Evolutionary conservation across 2,329 filamentous ascomycete species (phyloP).

Genomic region (Aspergillus carbonarius): DNA sequence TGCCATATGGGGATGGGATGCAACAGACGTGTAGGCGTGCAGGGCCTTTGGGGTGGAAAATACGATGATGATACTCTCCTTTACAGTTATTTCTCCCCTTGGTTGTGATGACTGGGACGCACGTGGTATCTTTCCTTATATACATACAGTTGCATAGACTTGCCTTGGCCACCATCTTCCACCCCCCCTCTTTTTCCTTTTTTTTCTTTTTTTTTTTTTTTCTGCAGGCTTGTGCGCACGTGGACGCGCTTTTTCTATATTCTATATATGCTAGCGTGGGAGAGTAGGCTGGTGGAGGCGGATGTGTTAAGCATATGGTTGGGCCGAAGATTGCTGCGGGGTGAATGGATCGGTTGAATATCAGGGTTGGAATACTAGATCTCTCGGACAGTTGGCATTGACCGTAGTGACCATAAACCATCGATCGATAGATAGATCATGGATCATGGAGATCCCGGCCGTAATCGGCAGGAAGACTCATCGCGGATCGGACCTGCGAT

Average conservation of each 20-base stretch:
- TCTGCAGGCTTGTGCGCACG: background rate
- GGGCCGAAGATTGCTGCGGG: background rate
- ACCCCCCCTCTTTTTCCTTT: no score
- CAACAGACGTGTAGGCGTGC: background rate
- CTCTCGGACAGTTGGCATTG: no score
- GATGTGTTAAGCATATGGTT: background rate
- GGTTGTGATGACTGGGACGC: slow-evolving; percentile 16
- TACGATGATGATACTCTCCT: slow-evolving; percentile 15
- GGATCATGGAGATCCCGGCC: no score
- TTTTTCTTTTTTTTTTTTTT: slow-evolving; percentile 6
- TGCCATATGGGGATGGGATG: background rate
- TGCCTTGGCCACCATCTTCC: background rate
- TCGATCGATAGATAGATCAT: no score
- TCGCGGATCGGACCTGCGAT: slow-evolving; percentile 6
- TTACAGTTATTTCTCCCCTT: slow-evolving; percentile 5
- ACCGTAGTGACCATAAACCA: no score
- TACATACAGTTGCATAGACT: slow-evolving; percentile 24
- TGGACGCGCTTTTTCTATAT: background rate
- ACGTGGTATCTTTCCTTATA: slow-evolving; percentile 17
- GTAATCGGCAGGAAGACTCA: background rate
- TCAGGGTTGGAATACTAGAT: background rate
- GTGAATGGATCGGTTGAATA: background rate
- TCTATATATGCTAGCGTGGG: background rate
- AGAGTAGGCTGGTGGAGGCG: background rate
- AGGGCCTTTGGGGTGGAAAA: slow-evolving; percentile 4